These are phyloP conservation scores for Globisporangium paddicum DNA, from an alignment of 352 stramenopile species.

Conservation along the genomic window DNA sequence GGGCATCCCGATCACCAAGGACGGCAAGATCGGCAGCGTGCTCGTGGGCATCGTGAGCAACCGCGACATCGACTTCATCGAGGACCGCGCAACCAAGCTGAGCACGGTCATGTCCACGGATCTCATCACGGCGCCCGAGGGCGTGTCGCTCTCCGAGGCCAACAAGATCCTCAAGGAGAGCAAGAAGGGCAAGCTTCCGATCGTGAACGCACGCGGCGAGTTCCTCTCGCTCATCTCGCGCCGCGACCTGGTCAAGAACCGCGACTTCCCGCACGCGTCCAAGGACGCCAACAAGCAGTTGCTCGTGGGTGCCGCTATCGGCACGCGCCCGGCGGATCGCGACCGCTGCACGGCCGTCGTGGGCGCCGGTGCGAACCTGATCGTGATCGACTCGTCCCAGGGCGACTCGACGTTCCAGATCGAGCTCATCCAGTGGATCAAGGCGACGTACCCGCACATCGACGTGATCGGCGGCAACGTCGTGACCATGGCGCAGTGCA, in stretches of 20 bases:
- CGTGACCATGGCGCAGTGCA: slow-evolving; percentile 96
- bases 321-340: slow-evolving; percentile 96
- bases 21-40: slow-evolving; percentile 96
- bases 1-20: slow-evolving; percentile 98
- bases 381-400: slow-evolving; percentile 99
- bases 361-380: slow-evolving; percentile 96
- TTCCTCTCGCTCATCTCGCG: slow-evolving; percentile 98
- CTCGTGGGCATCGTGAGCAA: slow-evolving; percentile 99
- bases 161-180: slow-evolving; percentile 97
- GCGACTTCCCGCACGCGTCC: slow-evolving; percentile 95
- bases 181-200: slow-evolving; percentile 99
- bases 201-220: slow-evolving; percentile 97
- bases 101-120: slow-evolving; percentile 87
- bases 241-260: slow-evolving; percentile 98
- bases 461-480: slow-evolving; percentile 99
- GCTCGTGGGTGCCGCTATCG: slow-evolving; percentile 97
- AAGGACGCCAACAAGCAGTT: slow-evolving; percentile 99
- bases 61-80: slow-evolving; percentile 98
- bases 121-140: slow-evolving; percentile 93
- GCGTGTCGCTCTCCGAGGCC: slow-evolving; percentile 93
- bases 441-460: slow-evolving; percentile 91
- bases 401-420: slow-evolving; percentile 96
- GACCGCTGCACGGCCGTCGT: slow-evolving; percentile 91
- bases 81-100: slow-evolving; percentile 88
- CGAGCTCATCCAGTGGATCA: slow-evolving; percentile 94